Evolutionary conservation across 495 filamentous ascomycete species (phyloP), one percentile per base, ranked within the genome.

Genomic region (Penicillium lividum): DNA sequence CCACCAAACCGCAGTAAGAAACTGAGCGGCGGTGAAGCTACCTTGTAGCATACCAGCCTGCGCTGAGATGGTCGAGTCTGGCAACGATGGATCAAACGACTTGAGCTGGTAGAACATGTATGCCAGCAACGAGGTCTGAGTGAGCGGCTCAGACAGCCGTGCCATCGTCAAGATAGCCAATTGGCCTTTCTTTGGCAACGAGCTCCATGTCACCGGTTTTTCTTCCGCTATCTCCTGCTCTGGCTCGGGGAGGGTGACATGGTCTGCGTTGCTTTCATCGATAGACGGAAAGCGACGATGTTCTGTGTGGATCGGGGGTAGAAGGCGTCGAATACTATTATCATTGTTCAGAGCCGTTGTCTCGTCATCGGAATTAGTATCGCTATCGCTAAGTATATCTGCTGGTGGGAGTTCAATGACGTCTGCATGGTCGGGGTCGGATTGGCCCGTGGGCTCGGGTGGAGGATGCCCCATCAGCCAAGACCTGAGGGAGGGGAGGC

Each of bases 1-100:
- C 91, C 91, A 94, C 51, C 89, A 67, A 63, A 96, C 86, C 7
- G 89, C 89, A 11, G 88, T 92, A 31, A 88, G 69, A 60, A 89
- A 92, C 74, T 91, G 92, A 28, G 88, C 89, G 16, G 84, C 89
- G 10, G 87, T 90, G 73, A 89, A 95, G 60, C 82, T 85, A 43
- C 85, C 88, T 60, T 87, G 87, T 53, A 91, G 75, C 9, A 91
- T 77, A 48, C 91, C 91, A 11, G 88, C 90, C 64, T 93, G 91
- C 9, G 79, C 79, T 0, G 91, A 86, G 64, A 94, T 92, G 2
- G 78, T 80, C 3, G 88, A 83, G 59, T 87, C 81, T 3, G 86
- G 77, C 25, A 89, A 73, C 18, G 73, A 81, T 7, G 82, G 82
- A 53, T 88, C 80, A 57, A 89, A 89, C 53, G 86, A 90, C 60